Evolutionary conservation across 805 yeast species (phyloP).

Genomic region (Candida sonorensis): DNA sequence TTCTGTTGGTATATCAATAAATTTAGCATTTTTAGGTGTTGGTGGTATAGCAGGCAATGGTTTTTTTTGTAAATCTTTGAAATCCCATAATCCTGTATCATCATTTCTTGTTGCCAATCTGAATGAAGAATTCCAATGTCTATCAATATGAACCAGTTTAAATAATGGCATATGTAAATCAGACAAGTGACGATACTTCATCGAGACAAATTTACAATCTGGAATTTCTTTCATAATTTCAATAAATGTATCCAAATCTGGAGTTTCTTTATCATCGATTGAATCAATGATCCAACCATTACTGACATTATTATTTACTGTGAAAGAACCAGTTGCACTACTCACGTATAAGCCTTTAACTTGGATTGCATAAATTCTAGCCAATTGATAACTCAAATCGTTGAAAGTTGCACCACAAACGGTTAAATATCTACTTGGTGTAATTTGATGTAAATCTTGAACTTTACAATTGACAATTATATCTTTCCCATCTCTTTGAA

Average conservation of each 20-base stretch:
- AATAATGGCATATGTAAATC: slow-evolving; percentile 72
- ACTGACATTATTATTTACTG: slow-evolving; percentile 47
- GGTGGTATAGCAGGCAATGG: slow-evolving; percentile 50
- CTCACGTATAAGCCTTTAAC: slow-evolving; percentile 78
- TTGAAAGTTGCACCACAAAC: slow-evolving; percentile 87
- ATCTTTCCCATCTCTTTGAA: slow-evolving; percentile 72
- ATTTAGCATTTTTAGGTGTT: slow-evolving; percentile 58
- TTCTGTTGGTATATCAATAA: slow-evolving; percentile 61
- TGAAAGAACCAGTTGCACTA: slow-evolving; percentile 73
- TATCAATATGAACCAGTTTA: slow-evolving; percentile 63
- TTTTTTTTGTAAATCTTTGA: slow-evolving; percentile 45
- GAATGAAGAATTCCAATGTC: slow-evolving; percentile 78
- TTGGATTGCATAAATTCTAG: slow-evolving; percentile 76
- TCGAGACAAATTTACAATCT: slow-evolving; percentile 64
- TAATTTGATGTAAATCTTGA: slow-evolving; percentile 72
- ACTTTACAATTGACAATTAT: slow-evolving; percentile 45
- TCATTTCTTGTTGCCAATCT: slow-evolving; percentile 60
- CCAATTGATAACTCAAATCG: slow-evolving; percentile 81
- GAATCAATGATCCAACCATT: slow-evolving; percentile 79
- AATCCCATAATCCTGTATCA: slow-evolving; percentile 51
- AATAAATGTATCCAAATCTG: slow-evolving; percentile 68
- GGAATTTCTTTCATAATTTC: slow-evolving; percentile 75
- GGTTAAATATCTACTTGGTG: slow-evolving; percentile 75
- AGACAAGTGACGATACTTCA: slow-evolving; percentile 67
- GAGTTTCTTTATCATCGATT: slow-evolving; percentile 66